A percentile compares a stretch with the other conserved stretches of the same genome.
These are phyloP conservation scores for Phytophthora tubulina DNA, from an alignment of 352 stramenopile genomes.

Conservation along the genomic window DNA sequence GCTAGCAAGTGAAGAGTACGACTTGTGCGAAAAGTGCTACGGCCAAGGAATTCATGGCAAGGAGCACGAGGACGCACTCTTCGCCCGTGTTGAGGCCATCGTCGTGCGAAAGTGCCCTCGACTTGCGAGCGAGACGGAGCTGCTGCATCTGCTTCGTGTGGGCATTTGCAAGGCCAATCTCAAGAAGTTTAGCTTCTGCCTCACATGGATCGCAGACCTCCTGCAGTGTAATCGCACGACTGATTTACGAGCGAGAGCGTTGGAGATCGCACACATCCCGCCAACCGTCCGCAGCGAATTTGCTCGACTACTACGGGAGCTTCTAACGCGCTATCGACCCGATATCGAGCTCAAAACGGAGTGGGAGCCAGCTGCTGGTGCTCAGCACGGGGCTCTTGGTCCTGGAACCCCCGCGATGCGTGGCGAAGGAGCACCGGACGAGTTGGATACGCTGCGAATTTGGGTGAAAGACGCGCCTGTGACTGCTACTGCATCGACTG, in stretches of 20 bases:
- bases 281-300: constrained; percentile 75
- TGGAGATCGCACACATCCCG: constrained; percentile 82
- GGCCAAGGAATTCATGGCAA: constrained; percentile 76
- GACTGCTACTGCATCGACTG: constrained; percentile 10
- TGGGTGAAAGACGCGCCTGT: constrained; percentile 68
- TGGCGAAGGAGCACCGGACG: constrained; percentile 33
- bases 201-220: constrained; percentile 83
- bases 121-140: constrained; percentile 58
- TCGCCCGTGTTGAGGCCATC: constrained; percentile 71
- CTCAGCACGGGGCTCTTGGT: constrained; percentile 27
- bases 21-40: constrained; percentile 83
- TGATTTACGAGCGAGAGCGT: constrained; percentile 68
- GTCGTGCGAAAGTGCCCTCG: constrained; percentile 69
- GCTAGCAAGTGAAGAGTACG: constrained; percentile 59
- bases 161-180: constrained; percentile 85
- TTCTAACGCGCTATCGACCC: constrained; percentile 61
- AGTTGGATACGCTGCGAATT: constrained; percentile 76
- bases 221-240: constrained; percentile 69
- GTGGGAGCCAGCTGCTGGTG: constrained; percentile 62
- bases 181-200: constrained; percentile 86
- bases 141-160: constrained; percentile 69
- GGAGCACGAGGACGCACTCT: constrained; percentile 71
- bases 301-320: constrained; percentile 63
- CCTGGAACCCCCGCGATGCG: constrained; percentile 30
- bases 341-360: constrained; percentile 81